phyloP scores from a whole-genome alignment of 805 yeast genomes.

The Suhomyces faveliae region DNA sequence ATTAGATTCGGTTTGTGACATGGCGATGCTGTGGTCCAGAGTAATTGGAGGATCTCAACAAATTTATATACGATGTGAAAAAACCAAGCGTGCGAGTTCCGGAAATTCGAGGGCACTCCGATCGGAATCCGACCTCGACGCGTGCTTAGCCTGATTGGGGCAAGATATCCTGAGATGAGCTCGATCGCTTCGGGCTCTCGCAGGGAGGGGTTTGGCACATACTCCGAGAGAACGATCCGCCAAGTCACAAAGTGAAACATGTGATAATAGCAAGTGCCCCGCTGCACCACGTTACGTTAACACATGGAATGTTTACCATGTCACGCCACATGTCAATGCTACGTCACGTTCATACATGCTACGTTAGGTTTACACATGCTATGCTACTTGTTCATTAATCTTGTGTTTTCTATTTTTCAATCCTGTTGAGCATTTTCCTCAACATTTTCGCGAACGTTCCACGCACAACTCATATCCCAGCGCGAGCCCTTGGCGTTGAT shows the following conservation, averaged over 20 bases:
- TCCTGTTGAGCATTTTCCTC: conserved; percentile 15
- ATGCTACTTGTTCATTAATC: neutral
- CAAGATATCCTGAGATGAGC: neutral
- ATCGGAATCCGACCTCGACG: neutral
- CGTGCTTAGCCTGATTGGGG: neutral
- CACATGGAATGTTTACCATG: too few species aligned
- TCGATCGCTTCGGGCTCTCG: neutral
- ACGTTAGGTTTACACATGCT: neutral
- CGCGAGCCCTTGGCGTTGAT: conserved; percentile 84
- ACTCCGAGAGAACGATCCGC: too few species aligned
- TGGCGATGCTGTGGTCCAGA: conserved; percentile 3
- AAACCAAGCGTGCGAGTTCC: neutral
- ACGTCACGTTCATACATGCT: neutral
- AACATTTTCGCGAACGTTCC: conserved; percentile 62
- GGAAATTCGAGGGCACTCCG: neutral
- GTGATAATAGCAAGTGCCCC: neutral
- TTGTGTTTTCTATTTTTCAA: neutral
- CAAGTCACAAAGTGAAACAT: neutral
- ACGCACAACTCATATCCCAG: conserved; percentile 84
- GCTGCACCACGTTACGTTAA: neutral
- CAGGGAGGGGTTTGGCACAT: neutral
- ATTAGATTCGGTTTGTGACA: conserved; percentile 36
- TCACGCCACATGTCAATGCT: too few species aligned
- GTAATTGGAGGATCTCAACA: neutral
- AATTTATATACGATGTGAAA: neutral